Evolutionary conservation across 352 stramenopile genomes (phyloP).

Genomic region (Pythium volutum): DNA sequence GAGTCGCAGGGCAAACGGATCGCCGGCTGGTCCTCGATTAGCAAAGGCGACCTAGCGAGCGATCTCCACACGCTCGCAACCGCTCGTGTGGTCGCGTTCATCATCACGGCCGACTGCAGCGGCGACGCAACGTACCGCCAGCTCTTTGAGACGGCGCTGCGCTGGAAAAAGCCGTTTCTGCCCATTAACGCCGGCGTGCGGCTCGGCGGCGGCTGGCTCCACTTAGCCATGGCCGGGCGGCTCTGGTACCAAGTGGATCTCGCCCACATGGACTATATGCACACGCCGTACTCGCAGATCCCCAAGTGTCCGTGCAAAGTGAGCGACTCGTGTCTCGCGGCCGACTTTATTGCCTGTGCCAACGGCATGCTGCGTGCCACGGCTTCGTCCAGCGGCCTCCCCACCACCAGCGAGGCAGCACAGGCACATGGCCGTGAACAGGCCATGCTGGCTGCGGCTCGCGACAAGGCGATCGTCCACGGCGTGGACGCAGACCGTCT

Average conservation of each 20-base stretch:
- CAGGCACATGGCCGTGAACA: not conserved
- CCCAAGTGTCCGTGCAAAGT: constrained; percentile 43
- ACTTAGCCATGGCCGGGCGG: constrained; percentile 43
- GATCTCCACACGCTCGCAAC: constrained; percentile 26
- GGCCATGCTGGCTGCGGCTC: not conserved
- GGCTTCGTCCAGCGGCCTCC: constrained; percentile 10
- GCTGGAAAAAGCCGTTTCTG: constrained; percentile 36
- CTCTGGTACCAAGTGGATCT: constrained; percentile 55
- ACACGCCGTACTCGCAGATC: constrained; percentile 39
- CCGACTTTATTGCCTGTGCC: constrained; percentile 44
- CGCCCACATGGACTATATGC: constrained; percentile 30
- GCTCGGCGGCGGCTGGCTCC: constrained; percentile 34
- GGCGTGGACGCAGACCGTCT: not conserved
- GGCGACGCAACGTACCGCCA: constrained; percentile 18
- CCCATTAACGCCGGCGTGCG: constrained; percentile 38
- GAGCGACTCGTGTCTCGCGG: constrained; percentile 41
- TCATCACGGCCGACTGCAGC: constrained; percentile 39
- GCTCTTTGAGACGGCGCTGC: constrained; percentile 37
- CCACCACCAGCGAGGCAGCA: not conserved
- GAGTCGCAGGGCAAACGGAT: constrained; percentile 13
- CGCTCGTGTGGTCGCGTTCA: constrained; percentile 29
- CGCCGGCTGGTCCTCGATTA: constrained; percentile 14
- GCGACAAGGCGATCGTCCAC: constrained; percentile 14
- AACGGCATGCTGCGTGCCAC: constrained; percentile 31
- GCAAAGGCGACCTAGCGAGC: constrained; percentile 15